phyloP scores from a whole-genome alignment of 441 rosid species.

The Metrosideros polymorpha region DNA sequence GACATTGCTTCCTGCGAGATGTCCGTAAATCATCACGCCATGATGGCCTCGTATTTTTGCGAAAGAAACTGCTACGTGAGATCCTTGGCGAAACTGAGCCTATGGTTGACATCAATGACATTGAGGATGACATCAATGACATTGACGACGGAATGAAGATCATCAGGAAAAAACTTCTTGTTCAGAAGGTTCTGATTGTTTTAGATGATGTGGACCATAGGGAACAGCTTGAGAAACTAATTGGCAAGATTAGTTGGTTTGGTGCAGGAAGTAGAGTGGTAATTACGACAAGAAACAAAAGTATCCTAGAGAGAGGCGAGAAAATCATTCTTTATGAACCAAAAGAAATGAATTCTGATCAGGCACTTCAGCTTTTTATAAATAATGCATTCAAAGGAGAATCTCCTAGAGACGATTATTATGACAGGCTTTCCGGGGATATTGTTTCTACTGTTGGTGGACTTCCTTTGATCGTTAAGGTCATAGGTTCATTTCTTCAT shows the following conservation, averaged over 20 bases:
- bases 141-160: background rate
- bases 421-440: background rate
- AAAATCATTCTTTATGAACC: background rate
- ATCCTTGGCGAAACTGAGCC: background rate
- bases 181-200: background rate
- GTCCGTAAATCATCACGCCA: background rate
- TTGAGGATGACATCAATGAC: background rate
- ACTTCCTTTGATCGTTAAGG: background rate
- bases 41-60: background rate
- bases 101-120: background rate
- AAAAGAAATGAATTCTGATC: background rate
- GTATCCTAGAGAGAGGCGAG: background rate
- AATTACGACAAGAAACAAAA: background rate
- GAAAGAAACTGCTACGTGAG: background rate
- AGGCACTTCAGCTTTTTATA: background rate
- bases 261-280: background rate
- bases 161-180: rapidly evolving
- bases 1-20: background rate
- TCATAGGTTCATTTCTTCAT: background rate
- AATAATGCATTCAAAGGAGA: background rate
- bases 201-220: background rate
- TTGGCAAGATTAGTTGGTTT: background rate
- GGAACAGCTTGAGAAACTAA: background rate
- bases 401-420: background rate
- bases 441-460: background rate